Evolutionary conservation across 2,329 filamentous ascomycete species (phyloP).

Genomic region (Sporothrix brasiliensis): DNA sequence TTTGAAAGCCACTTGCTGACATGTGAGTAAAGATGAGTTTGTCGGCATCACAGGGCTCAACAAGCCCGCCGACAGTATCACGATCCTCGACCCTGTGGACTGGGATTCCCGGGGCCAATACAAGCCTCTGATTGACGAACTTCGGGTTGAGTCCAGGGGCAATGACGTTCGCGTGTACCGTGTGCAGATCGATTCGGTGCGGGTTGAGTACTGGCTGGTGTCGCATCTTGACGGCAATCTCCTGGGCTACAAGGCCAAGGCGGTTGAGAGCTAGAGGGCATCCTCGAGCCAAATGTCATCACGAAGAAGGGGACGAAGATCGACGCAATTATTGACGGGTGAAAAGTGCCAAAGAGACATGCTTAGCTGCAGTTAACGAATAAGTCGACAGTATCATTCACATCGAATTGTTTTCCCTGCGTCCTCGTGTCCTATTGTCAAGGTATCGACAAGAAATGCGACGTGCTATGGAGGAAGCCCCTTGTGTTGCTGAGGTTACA

Average conservation of each 20-base stretch:
- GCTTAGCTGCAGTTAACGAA: background rate
- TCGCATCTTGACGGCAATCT: slow-evolving; percentile 54
- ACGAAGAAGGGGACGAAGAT: background rate
- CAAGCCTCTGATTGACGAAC: slow-evolving; percentile 66
- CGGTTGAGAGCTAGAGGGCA: slow-evolving; percentile 65
- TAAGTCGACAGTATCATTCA: background rate
- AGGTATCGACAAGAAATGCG: background rate
- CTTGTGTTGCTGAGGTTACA: background rate
- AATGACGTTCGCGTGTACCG: slow-evolving; percentile 75
- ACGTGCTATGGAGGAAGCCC: background rate
- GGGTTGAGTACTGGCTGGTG: slow-evolving; percentile 80
- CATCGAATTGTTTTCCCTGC: background rate
- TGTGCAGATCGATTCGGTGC: slow-evolving; percentile 62
- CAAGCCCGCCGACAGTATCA: slow-evolving; percentile 57
- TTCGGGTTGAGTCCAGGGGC: slow-evolving; percentile 64
- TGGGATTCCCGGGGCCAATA: slow-evolving; percentile 78
- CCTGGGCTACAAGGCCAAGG: slow-evolving; percentile 76
- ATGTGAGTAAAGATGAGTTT: slow-evolving; percentile 63
- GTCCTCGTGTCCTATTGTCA: background rate
- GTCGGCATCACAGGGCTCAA: slow-evolving; percentile 66
- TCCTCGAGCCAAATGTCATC: background rate
- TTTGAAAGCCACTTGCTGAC: slow-evolving; percentile 14
- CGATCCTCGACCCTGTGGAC: slow-evolving; percentile 67
- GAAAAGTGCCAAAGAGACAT: background rate
- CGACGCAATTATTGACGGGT: background rate